Evolutionary conservation across 2,329 filamentous ascomycete species (phyloP), one percentile per base, ranked within the genome.

Genomic region (Trichoderma sp.): DNA sequence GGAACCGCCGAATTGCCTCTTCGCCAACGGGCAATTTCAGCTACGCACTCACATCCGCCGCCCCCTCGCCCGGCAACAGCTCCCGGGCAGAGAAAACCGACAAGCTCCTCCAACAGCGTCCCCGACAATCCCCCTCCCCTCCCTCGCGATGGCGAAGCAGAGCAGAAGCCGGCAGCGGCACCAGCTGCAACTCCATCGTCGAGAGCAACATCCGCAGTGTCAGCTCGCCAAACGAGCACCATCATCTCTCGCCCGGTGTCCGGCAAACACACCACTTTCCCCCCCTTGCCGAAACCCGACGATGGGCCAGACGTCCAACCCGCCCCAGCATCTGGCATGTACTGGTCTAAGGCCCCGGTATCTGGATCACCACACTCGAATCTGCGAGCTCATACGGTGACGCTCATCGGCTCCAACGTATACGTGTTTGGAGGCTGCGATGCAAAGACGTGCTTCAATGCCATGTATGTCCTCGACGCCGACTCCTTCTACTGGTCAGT

Each of bases 391-490:
- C 90, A 92, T 79, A 92, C 90, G 58, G 88, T 88, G 36, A 91
- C 90, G 23, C 82, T 91, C 36, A 84, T 92, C 55, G 90, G 90
- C 11, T 91, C 88, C 69, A 92, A 89, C 76, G 84, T 92, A 70
- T 92, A 88, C 78, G 84, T 92, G 23, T 92, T 92, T 78, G 90
- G 90, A 30, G 90, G 90, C 12, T 92, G 90, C 80, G 90, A 92
- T 79, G 85, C 88, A 66, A 84, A 86, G 43, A 84, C 89, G 7
- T 92, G 90, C 80, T 92, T 92, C 81, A 92, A 91, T 80, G 88
- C 90, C 76, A 80, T 92, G 58, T 91, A 92, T 77, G 88, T 92
- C 17, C 82, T 92, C 66, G 90, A 92, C 77, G 90, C 89, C 62
- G 90, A 92, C 80, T 86, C 90, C 34, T 92, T 92, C 80, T 88